phyloP scores from a whole-genome alignment of 2,329 filamentous ascomycete genomes.

The Claviceps lovelessii region DNA sequence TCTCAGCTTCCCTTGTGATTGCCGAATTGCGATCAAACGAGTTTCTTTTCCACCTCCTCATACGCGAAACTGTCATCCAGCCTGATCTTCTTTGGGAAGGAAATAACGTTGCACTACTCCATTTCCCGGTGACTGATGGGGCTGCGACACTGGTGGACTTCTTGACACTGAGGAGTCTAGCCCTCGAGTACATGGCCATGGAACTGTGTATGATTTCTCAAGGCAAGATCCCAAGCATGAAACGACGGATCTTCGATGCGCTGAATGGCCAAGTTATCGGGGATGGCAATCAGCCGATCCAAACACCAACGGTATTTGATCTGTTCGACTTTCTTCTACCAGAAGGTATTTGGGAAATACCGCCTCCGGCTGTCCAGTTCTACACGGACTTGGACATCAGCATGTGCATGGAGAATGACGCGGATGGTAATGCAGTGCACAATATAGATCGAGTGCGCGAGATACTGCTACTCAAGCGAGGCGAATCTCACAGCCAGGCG shows the following conservation, averaged over 20 bases:
- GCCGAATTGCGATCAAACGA: constrained; percentile 67
- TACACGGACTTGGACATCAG: constrained; percentile 55
- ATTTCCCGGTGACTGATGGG: constrained; percentile 56
- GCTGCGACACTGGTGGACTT: constrained; percentile 62
- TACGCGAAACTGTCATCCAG: constrained; percentile 56
- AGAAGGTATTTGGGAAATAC: constrained; percentile 34
- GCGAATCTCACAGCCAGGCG: constrained; percentile 40
- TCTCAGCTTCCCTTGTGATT: constrained; percentile 63
- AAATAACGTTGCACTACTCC: constrained; percentile 39
- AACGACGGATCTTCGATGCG: constrained; percentile 53
- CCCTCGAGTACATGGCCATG: constrained; percentile 71
- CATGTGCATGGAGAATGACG: constrained; percentile 46
- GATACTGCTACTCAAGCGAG: constrained; percentile 55
- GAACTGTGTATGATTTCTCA: constrained; percentile 70
- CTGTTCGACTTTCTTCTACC: constrained; percentile 73
- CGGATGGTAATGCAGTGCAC: constrained; percentile 44
- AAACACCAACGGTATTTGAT: constrained; percentile 71
- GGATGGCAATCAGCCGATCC: constrained; percentile 49
- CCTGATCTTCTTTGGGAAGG: constrained; percentile 63
- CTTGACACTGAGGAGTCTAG: constrained; percentile 58
- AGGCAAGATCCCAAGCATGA: constrained; percentile 53
- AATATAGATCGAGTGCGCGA: constrained; percentile 60
- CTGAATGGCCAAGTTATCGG: constrained; percentile 63
- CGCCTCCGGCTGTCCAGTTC: constrained; percentile 40
- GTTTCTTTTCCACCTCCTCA: constrained; percentile 64